Evolutionary conservation across 257 asterid genomes (phyloP).

Genomic region (Capsicum chinense): DNA sequence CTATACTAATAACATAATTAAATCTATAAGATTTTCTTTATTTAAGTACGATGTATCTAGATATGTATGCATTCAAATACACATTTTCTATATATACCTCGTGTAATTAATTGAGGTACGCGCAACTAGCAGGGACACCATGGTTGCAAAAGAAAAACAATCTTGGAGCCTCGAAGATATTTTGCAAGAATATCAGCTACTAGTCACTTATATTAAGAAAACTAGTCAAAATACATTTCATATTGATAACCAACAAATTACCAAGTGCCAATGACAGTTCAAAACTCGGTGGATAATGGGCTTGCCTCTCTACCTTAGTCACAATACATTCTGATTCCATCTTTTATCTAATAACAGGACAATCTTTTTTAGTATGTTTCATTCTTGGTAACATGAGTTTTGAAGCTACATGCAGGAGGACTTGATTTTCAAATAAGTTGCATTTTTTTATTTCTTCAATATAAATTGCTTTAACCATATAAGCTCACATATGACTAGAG

Average conservation of each 20-base stretch:
- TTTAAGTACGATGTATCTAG: neutral
- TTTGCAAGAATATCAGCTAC: neutral
- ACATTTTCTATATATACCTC: neutral
- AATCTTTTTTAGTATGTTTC: neutral
- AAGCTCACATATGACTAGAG: neutral
- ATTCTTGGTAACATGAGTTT: neutral
- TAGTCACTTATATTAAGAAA: constrained; percentile 8
- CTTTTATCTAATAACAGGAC: neutral
- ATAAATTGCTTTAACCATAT: neutral
- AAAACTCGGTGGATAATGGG: too few relatives aligned
- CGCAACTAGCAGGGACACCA: neutral
- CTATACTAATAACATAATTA: neutral
- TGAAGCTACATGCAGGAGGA: neutral
- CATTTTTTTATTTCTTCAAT: neutral
- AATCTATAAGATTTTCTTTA: neutral
- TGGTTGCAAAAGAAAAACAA: neutral
- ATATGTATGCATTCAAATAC: neutral
- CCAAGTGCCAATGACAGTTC: neutral
- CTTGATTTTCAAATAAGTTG: neutral
- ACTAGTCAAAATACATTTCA: neutral
- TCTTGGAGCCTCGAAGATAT: neutral
- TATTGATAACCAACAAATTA: neutral
- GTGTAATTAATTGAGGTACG: neutral
- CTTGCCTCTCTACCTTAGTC: neutral
- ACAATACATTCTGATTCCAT: neutral